These are phyloP conservation scores for Bifiguratus adelaidae DNA, from an alignment of 192 early-diverging fungal species.

Conservation along the genomic window DNA sequence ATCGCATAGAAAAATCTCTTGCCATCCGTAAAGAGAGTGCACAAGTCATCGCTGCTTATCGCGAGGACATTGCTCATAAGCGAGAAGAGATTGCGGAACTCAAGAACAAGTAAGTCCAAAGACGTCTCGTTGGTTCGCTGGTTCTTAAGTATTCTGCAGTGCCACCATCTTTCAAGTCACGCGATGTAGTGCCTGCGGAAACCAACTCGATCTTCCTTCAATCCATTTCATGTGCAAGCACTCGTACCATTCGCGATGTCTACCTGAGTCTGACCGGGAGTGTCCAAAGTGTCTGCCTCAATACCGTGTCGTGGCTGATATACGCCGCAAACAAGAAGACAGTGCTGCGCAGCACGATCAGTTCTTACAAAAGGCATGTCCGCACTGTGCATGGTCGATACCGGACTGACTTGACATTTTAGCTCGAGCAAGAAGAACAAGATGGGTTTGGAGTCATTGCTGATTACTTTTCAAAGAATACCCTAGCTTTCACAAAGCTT, in stretches of 20 bases:
- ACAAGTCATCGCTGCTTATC: slow-evolving; percentile 63
- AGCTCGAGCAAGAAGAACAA: slow-evolving; percentile 58
- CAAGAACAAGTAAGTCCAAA: slow-evolving; percentile 42
- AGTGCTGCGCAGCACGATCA: slow-evolving; percentile 68
- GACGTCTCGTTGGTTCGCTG: too few relatives aligned
- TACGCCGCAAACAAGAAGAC: slow-evolving; percentile 65
- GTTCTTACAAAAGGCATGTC: slow-evolving; percentile 62
- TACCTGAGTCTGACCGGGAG: slow-evolving; percentile 41
- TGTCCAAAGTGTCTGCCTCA: slow-evolving; percentile 81
- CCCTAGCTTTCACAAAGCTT: slow-evolving; percentile 52
- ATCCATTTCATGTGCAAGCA: slow-evolving; percentile 94
- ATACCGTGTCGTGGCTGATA: slow-evolving; percentile 73
- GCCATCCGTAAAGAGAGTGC: too few relatives aligned
- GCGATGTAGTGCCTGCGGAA: slow-evolving; percentile 60
- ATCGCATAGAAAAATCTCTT: slow-evolving; percentile 63
- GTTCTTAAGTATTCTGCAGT: slow-evolving; percentile 9
- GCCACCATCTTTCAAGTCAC: slow-evolving; percentile 67
- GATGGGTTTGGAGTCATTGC: slow-evolving; percentile 86
- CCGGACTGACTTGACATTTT: too few relatives aligned
- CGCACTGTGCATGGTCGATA: not conserved
- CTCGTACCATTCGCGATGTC: slow-evolving; percentile 79
- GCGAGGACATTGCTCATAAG: slow-evolving; percentile 69
- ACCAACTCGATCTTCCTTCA: slow-evolving; percentile 77
- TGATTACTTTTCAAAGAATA: slow-evolving; percentile 85
- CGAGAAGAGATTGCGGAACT: slow-evolving; percentile 74